Base-by-base conservation (phyloP, 176 grass and related monocot genomes). In the Oryza punctata region DNA sequence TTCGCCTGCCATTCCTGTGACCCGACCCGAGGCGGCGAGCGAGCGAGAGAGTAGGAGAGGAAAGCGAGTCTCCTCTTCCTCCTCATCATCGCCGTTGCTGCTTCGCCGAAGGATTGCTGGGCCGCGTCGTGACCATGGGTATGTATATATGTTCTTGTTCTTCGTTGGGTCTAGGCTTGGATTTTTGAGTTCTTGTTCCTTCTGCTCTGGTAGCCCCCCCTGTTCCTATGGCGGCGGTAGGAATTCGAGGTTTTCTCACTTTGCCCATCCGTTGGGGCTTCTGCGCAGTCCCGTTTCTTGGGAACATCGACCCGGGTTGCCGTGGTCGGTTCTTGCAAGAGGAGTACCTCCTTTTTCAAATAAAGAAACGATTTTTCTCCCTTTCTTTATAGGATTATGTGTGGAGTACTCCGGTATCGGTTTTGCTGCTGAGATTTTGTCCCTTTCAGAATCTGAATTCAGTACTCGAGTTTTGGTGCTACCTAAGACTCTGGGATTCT, bases 281-380 rank as follows among this genome's bases (percentile, higher is more conserved):
- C 66, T 26, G 27, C 13, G 3, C 30, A 3, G 3, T 87, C 25
- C 63, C 29, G 12, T 64, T 88, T 83, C 80, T 83, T 78, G 32
- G 68, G 79, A 88, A 67, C 69, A 88, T 68, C 35, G 75, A 78
- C 0, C 41, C 35, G 9, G 41, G 32, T 32, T 24, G 12, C 43
- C 3, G 44, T 15, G 19, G 29, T 35, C 44, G 41, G 43, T 68
- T 79, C 41, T 79, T 32, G 37, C 65, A 46, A 28, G 1, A 10
- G 12, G 8, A 32, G 4, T 32, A 32, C 33, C 10, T 1, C 27
- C 61, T 67, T 26, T 11, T 12, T 37, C 35, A 37, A 41, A 41
- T 10, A 10, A 15, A 40, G 41, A 27, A 44, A 16, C 16, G 14
- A 18, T n/a, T 23, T 40, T 2, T 2, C 12, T 40, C 3, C 1